Evolutionary conservation across 257 asterid genomes (phyloP).

Genomic region (Fraxinus quadrangulata): DNA sequence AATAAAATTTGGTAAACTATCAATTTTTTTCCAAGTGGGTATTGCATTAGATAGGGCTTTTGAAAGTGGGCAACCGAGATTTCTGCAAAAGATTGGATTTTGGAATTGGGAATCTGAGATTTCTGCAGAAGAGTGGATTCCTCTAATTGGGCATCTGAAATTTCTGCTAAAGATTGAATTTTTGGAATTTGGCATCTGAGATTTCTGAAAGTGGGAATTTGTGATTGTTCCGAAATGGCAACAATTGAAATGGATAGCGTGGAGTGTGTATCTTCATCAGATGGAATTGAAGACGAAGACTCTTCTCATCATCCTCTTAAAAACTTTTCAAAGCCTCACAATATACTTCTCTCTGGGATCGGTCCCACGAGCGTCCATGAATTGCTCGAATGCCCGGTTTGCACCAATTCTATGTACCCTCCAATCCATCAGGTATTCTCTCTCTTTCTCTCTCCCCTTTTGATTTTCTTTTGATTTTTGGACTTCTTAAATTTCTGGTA

Average conservation of each 20-base stretch:
- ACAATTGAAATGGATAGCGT: slow-evolving; percentile 67
- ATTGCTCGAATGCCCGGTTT: slow-evolving; percentile 89
- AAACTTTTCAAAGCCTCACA: slow-evolving; percentile 50
- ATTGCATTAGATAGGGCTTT: background rate
- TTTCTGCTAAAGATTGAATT: slow-evolving; percentile 25
- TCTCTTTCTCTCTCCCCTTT: background rate
- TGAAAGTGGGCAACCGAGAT: background rate
- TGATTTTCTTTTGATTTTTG: background rate
- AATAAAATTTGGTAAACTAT: background rate
- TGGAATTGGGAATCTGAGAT: slow-evolving; percentile 20
- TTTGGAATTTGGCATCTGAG: slow-evolving; percentile 14
- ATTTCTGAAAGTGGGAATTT: slow-evolving; percentile 10
- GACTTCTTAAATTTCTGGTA: background rate
- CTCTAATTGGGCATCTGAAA: slow-evolving; percentile 17
- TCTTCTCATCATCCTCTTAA: slow-evolving; percentile 37
- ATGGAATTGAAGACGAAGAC: slow-evolving; percentile 79
- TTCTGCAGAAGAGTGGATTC: slow-evolving; percentile 25
- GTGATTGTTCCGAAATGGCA: slow-evolving; percentile 24
- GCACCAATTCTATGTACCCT: slow-evolving; percentile 90
- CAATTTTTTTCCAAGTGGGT: background rate
- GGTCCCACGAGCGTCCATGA: slow-evolving; percentile 79
- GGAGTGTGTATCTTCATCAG: slow-evolving; percentile 70
- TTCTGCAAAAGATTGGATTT: slow-evolving; percentile 25
- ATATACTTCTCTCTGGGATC: slow-evolving; percentile 43
- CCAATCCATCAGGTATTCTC: slow-evolving; percentile 79